Base-by-base conservation (phyloP, 352 stramenopile genomes). In the Pythium aphanidermatum region DNA sequence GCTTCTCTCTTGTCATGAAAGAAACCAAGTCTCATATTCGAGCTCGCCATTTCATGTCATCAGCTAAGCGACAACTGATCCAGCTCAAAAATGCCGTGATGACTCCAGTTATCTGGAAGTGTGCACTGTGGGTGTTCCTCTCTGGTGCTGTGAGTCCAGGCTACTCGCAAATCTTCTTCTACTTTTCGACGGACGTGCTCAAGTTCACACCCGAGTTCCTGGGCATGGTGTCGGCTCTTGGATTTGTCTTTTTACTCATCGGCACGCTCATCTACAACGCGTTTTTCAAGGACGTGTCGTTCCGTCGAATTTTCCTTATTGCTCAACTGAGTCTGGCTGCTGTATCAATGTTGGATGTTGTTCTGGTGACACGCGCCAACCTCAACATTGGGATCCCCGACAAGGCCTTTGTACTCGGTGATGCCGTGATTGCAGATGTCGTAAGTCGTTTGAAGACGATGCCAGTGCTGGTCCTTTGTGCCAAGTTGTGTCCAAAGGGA, bases 201-300 rank as follows among this genome's bases (percentile, higher is more conserved):
- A 65, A 90, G 48, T 96, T 98, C 58, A 87, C 86, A 32, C 89
- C 94, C 17, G 92, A 98, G 66, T 98, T 98, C 62, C 67, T 98
- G 17, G 95, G 93, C 21, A 74, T 80, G 12, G 86, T 98, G 14
- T 76, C 54, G 7, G 69, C 70, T 9, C 78, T 87, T 30, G 81
- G 81, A 5, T 88, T 83, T 42, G 70, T 86, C 21, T 87, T 93
- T 28, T 46, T 95, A 9, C 73, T 93, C 39, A 45, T 88, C 5
- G 82, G 81, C 14, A 93, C 81, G 10, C 66, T 91, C 38, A 53
- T 91, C 38, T 92, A 93, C 70, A 93, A 92, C 34, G 64, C 69
- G 9, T 93, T 76, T 46, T 89, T 92, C 60, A 95, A 94, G 52
- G 68, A 95, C 46, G 72, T 96, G 25, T 79, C 86, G 13, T 97